Evolutionary conservation across 163 green algal genomes (phyloP), one percentile per base, ranked within the genome.

Genomic region (Coccomyxa subellipsoidea): DNA sequence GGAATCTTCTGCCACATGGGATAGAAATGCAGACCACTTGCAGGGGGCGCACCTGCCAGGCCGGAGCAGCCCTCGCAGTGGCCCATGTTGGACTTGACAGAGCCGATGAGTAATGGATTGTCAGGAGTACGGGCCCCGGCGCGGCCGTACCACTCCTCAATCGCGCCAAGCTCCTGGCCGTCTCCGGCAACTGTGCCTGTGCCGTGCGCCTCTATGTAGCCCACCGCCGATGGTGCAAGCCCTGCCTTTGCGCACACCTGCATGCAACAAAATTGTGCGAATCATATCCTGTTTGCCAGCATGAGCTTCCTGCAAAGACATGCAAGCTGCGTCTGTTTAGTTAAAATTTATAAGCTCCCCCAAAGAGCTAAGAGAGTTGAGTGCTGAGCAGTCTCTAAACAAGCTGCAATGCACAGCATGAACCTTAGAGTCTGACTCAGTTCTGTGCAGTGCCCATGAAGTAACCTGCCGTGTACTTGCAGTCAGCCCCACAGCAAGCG

Each of bases 71-170:
- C 78, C 66, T 82, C 78, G 54, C 78, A 78, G 37, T 82, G 78
- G 34, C 78, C 78, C 78, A 82, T 82, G 78, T 82, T 82, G 35
- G 54, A 77, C 54, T 82, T 82, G 36, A 82, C 78, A 66, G 31
- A 66, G 54, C 78, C 78, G 37, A 82, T 82, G 5, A 77, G 54
- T 8, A 82, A 54, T 0, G 78, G 78, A 2, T 34, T 59, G 7
- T 77, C 54, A 4, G 31, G 7, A 9, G 76, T 54, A 38, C 76
- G 78, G 32, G 32, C 54, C 23, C 32, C 35, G 66, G 32, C 18
- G 29, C 29, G 23, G 78, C 54, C 78, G 29, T 82, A 82, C 66
- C 34, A 66, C 32, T 38, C 27, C 31, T 82, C 59, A n/a, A 82
- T 35, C 12, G 78, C 66, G 35, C 34, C 66, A 54, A 82, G 54